Evolutionary conservation across 106 monocot genomes (phyloP).

Genomic region (Dioscorea zingiberensis): DNA sequence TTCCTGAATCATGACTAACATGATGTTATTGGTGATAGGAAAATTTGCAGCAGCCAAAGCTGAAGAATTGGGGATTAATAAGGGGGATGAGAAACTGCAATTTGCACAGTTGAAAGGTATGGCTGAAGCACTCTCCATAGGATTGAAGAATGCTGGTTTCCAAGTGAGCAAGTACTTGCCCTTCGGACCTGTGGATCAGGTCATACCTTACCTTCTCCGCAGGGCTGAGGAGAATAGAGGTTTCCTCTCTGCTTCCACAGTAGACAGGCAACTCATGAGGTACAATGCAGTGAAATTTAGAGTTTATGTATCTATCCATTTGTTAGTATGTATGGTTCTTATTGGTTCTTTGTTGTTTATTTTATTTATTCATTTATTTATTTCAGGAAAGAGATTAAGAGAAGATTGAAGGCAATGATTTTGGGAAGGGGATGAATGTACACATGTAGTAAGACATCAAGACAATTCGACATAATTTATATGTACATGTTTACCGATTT

Average conservation of each 20-base stretch:
- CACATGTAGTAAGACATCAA: too few species aligned
- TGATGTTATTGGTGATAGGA: slow-evolving; percentile 20
- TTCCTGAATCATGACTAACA: too few species aligned
- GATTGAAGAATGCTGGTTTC: slow-evolving; percentile 73
- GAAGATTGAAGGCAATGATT: slow-evolving; percentile 9
- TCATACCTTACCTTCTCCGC: slow-evolving; percentile 85
- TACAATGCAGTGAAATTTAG: slow-evolving; percentile 4
- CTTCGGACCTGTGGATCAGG: slow-evolving; percentile 79
- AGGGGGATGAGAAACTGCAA: slow-evolving; percentile 51
- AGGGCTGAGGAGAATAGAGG: slow-evolving; percentile 95
- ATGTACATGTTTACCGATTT: too few species aligned
- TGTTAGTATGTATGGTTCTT: neutral
- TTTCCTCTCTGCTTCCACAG: slow-evolving; percentile 57
- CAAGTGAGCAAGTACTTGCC: slow-evolving; percentile 93
- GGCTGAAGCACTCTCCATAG: slow-evolving; percentile 79
- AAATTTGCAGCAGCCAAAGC: slow-evolving; percentile 58
- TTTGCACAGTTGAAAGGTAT: slow-evolving; percentile 97
- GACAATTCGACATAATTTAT: too few species aligned
- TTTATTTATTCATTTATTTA: neutral
- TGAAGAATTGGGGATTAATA: slow-evolving; percentile 53
- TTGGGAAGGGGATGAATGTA: neutral
- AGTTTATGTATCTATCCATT: neutral
- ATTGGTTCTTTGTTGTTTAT: neutral
- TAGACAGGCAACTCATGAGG: slow-evolving; percentile 66
- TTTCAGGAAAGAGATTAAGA: slow-evolving; percentile 26